Evolutionary conservation across 176 grass and related monocot species (phyloP), one percentile per base, ranked within the genome.

Genomic region (Aechmea fasciata): DNA sequence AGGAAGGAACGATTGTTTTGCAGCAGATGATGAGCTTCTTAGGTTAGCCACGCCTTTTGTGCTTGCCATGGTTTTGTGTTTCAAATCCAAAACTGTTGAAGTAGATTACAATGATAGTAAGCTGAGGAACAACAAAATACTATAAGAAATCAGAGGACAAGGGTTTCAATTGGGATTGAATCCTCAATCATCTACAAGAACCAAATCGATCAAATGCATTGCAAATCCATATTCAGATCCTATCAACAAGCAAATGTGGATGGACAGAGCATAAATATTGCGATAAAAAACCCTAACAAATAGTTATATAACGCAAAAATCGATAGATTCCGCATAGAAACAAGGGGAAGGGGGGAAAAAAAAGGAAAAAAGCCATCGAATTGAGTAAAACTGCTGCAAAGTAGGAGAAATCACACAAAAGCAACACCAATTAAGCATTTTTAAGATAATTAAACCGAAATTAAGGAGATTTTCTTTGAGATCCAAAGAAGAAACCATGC

Each of bases 1-100:
- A 65, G 94, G 94, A 48, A 33, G 69, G 22, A 71, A 79, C 1
- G 77, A 71, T 79, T 79, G 77, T 48, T 79, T 79, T 47, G 77
- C 51, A n/a, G 77, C 63, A 72, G 77, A 64, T 26, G 77, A 62
- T 6, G 68, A 71, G 47, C 71, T 79, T 51, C 77, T 68, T 14
- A 50, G 33, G 52, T 72, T 71, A 51, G 51, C 48, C 12, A 51
- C 54, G 53, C 77, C 77, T 72, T 79, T 72, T 64, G 55, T 28
- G 22, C 67, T 79, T 17, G 77, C 77, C 77, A 79, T 79, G 63
- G 54, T 64, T 54, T 59, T 49, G 55, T 78, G 67, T 64, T 17
- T 71, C 11, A 48, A 51, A 71, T 71, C 51, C 51, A 8, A 18
- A 71, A 50, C 12, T 71, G 13, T 49, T 69, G 22, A 49, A 47